phyloP scores from a whole-genome alignment of 1,284 basidiomycete species.

The Erythrobasidium hasegawianum region DNA sequence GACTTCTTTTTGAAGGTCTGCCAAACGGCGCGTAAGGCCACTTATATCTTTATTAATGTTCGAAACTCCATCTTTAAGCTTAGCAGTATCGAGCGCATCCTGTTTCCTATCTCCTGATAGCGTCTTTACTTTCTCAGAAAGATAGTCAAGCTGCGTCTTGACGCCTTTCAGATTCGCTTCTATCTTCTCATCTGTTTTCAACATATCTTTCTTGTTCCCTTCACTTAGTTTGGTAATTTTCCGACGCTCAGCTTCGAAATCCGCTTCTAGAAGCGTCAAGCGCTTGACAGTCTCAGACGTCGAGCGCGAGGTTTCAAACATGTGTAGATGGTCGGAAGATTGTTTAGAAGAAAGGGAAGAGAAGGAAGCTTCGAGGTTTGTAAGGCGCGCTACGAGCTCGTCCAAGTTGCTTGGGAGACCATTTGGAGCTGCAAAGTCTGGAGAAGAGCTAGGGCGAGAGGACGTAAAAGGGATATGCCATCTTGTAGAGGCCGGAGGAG shows the following conservation, averaged over 20 bases:
- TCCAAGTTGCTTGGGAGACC: conserved; percentile 63
- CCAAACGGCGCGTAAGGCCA: conserved; percentile 33
- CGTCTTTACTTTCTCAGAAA: conserved; percentile 54
- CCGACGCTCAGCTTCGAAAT: conserved; percentile 32
- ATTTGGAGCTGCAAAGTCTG: conserved; percentile 52
- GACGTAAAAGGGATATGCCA: conserved; percentile 21
- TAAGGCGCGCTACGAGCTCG: conserved; percentile 64
- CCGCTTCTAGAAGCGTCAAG: conserved; percentile 46
- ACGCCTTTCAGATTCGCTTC: conserved; percentile 28
- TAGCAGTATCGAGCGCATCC: conserved; percentile 16
- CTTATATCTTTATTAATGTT: neutral
- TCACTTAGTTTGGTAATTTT: conserved; percentile 15
- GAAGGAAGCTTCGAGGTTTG: conserved; percentile 48
- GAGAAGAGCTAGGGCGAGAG: conserved; percentile 42
- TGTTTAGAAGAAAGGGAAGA: conserved; percentile 51
- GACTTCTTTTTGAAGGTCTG: conserved; percentile 34
- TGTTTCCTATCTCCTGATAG: conserved; percentile 23
- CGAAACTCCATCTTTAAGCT: neutral
- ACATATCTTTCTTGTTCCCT: neutral
- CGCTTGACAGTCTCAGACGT: conserved; percentile 44
- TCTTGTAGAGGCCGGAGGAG: neutral
- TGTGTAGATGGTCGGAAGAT: conserved; percentile 35
- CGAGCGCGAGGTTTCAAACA: conserved; percentile 46
- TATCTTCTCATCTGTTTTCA: conserved; percentile 4
- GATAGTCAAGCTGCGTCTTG: conserved; percentile 56